Conservation (phyloP, 148 eudicot species). For the Nepenthes gracilis region DNA sequence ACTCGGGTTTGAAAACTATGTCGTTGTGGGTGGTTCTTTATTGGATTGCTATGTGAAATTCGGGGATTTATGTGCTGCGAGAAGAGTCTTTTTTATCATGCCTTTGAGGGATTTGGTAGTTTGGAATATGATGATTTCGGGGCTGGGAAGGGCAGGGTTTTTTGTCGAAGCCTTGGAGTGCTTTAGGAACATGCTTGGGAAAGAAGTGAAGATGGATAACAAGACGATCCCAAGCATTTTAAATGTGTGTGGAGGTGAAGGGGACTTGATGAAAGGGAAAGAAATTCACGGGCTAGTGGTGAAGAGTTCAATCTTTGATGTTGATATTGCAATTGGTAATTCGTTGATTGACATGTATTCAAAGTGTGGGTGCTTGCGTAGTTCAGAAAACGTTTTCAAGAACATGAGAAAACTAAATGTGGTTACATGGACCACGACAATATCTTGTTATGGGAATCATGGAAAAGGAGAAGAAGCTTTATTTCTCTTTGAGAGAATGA, state of each 20-base stretch:
- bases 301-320: conserved; percentile 5
- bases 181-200: conserved; percentile 15
- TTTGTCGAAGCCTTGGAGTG: conserved; percentile 12
- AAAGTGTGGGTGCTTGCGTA: conserved; percentile 15
- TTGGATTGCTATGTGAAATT: conserved; percentile 17
- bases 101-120: conserved; percentile 9
- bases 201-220: conserved; percentile 9
- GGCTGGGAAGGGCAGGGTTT: conserved; percentile 16
- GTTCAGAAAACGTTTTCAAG: conserved; percentile 12
- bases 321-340: conserved; percentile 13
- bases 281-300: conserved; percentile 18
- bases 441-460: conserved; percentile 23
- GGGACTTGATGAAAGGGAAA: conserved; percentile 21
- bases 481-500: conserved; percentile 17
- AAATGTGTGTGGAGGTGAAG: conserved; percentile 19
- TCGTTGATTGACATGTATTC: conserved; percentile 20
- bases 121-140: conserved; percentile 22
- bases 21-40: conserved; percentile 15
- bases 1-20: conserved; percentile 9
- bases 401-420: conserved; percentile 8
- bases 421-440: conserved; percentile 22
- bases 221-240: conserved; percentile 16
- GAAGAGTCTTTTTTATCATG: conserved; percentile 6
- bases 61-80: conserved; percentile 9
- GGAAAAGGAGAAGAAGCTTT: conserved; percentile 19